phyloP scores from a whole-genome alignment of 2,329 filamentous ascomycete genomes.

The Acephala macrosclerotiorum region DNA sequence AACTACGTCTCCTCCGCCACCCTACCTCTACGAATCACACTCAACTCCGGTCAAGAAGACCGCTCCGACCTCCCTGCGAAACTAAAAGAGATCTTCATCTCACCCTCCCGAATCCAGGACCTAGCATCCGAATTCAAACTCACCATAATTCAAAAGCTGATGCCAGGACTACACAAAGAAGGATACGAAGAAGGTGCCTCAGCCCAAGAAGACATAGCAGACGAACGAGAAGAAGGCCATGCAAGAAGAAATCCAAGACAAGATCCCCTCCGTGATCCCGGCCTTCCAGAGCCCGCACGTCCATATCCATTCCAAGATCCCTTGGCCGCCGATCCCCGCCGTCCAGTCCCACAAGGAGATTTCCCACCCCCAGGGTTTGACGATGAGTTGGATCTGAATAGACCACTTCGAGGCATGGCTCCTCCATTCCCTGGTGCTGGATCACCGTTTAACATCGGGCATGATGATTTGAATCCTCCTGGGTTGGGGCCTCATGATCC shows the following conservation, averaged over 20 bases:
- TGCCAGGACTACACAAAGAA: conserved; percentile 78
- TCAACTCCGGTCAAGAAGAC: conserved; percentile 59
- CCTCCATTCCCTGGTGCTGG: conserved; percentile 46
- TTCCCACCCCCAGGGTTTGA: conserved; percentile 92
- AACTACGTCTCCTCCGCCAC: conserved; percentile 74
- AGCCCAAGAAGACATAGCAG: conserved; percentile 51
- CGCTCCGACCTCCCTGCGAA: conserved; percentile 56
- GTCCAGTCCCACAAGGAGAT: conserved; percentile 72
- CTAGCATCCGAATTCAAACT: conserved; percentile 77
- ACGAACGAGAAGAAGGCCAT: conserved; percentile 50
- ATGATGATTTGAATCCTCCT: conserved; percentile 86
- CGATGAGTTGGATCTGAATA: conserved; percentile 86
- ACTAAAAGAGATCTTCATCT: conserved; percentile 74
- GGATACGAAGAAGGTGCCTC: conserved; percentile 71
- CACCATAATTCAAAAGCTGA: conserved; percentile 83
- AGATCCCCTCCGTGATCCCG: conserved; percentile 56
- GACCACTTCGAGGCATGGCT: conserved; percentile 62
- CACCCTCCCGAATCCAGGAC: conserved; percentile 70
- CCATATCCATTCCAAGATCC: conserved; percentile 74
- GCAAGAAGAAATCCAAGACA: conserved; percentile 50
- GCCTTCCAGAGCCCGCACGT: conserved; percentile 65
- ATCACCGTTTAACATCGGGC: conserved; percentile 75
- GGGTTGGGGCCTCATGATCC: conserved; percentile 88
- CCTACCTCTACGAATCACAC: conserved; percentile 63
- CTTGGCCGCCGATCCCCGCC: conserved; percentile 65